Base-by-base conservation (phyloP, 225 moss, liverwort and hornwort genomes). In the Ulota crispa region DNA sequence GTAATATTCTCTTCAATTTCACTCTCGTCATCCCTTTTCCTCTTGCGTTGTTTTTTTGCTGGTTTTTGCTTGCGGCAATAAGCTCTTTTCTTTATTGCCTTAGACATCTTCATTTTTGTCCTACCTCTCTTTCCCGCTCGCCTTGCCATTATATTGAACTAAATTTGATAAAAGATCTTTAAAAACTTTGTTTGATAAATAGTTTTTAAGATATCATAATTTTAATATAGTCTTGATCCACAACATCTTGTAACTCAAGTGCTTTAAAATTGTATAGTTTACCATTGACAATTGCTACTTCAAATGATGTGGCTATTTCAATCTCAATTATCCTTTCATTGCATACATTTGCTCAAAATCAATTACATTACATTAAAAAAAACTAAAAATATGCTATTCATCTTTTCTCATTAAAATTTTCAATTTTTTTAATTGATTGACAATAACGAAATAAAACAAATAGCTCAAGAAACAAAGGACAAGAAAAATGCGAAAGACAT, bases 91-190 rank as follows among this genome's bases (percentile, higher is more conserved):
- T 80, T 85, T 3, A 77, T 64, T 9, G 31, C 68, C 32, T 88
- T 85, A 1, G 73, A 63, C 80, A 80, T 80, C 54, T 30, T 80
- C 77, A 85, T 80, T 47, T 68, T 85, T 54, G 88, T 82, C 30
- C 63, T 31, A 20, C 85, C 85, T 80, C 85, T 83, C 45, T 80
- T 77, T 39, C 73, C 8, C 3, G 1, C 47, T 57, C 64, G 80
- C 55, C 57, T 77, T 39, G 85, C 85, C 88, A 88, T 88, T 62
- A 72, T 14, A 10, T 21, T 28, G 23, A 52, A 50, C 43, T 20
- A 27, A n/a, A 0, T 56, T 50, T 50, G 50, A 50, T 50, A 50
- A 16, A 18, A 50, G 5, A 1, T 4, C 1, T 47, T 0, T 64
- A 12, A 21, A 14, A 5, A 15, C 23, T 50, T 50, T 72, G 0